These are phyloP conservation scores for Acanthamoeba culbertsoni DNA, from an alignment of 208 protist genomes.

Conservation along the genomic window DNA sequence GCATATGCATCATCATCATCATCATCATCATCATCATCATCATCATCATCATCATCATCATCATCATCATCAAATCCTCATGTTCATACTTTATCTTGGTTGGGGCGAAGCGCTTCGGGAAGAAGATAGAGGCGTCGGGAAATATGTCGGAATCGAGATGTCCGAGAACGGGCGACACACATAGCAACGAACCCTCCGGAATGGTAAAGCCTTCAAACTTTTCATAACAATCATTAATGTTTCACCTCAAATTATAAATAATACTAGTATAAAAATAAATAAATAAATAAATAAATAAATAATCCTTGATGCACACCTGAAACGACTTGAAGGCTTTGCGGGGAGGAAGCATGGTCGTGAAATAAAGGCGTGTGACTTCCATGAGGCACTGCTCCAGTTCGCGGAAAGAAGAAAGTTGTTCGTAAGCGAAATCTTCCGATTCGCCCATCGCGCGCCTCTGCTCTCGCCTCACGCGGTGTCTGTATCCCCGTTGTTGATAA, in stretches of 20 bases:
- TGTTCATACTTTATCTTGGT: conserved; percentile 14
- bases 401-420: not conserved
- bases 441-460: conserved; percentile 8
- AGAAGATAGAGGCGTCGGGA: conserved; percentile 3
- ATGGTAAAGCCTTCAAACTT: not conserved
- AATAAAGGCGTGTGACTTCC: not conserved
- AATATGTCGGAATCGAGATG: conserved; percentile 14
- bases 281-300: not conserved
- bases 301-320: not conserved
- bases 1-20: too few relatives aligned
- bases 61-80: too few relatives aligned
- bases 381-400: conserved; percentile 1
- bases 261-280: too few relatives aligned
- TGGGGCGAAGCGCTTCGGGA: conserved; percentile 16
- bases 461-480: not conserved
- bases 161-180: not conserved
- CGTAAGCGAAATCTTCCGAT: not conserved
- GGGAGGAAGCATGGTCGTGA: not conserved
- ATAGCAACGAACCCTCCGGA: not conserved
- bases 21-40: too few relatives aligned
- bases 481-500: not conserved
- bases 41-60: too few relatives aligned
- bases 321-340: not conserved
- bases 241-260: too few relatives aligned
- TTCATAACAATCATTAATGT: not conserved